Evolutionary conservation across 1,284 basidiomycete species (phyloP).

Genomic region (Athelia sp.): DNA sequence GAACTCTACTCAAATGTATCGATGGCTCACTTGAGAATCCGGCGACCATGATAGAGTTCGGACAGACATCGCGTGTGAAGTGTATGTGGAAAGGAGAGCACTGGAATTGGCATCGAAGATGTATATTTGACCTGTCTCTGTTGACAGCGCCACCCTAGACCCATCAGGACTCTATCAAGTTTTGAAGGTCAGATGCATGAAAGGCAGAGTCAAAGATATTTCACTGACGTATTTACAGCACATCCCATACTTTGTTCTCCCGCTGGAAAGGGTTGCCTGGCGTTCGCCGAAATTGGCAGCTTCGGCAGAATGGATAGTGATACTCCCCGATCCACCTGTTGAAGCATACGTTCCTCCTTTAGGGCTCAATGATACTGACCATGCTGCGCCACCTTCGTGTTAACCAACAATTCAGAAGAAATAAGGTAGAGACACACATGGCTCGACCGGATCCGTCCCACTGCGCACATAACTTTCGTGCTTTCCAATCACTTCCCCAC

Average conservation of each 20-base stretch:
- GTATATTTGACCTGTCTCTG: slow-evolving; percentile 78
- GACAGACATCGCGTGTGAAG: slow-evolving; percentile 82
- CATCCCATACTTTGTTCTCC: slow-evolving; percentile 81
- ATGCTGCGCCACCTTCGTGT: slow-evolving; percentile 53
- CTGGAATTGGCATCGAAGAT: slow-evolving; percentile 72
- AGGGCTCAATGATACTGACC: slow-evolving; percentile 79
- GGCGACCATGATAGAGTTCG: slow-evolving; percentile 81
- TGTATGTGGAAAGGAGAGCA: slow-evolving; percentile 63
- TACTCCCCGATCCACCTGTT: slow-evolving; percentile 70
- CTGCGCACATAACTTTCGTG: slow-evolving; percentile 69
- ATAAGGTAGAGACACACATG: slow-evolving; percentile 45
- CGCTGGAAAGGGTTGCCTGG: slow-evolving; percentile 53
- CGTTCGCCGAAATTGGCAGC: slow-evolving; percentile 58
- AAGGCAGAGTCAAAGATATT: slow-evolving; percentile 1
- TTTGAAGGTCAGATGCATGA: neutral
- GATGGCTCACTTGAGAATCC: slow-evolving; percentile 56
- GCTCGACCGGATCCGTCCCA: slow-evolving; percentile 51
- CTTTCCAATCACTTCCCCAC: slow-evolving; percentile 51
- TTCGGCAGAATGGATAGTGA: slow-evolving; percentile 61
- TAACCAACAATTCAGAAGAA: slow-evolving; percentile 10
- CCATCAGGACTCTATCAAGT: slow-evolving; percentile 76
- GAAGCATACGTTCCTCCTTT: slow-evolving; percentile 70
- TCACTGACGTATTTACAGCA: slow-evolving; percentile 67
- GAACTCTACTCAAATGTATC: too few relatives aligned
- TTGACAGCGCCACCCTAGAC: slow-evolving; percentile 68